Percentiles rank a stretch among this genome's conserved stretches.
phyloP scores from a whole-genome alignment of 306 rosid genomes.

The Gleditsia sinensis region DNA sequence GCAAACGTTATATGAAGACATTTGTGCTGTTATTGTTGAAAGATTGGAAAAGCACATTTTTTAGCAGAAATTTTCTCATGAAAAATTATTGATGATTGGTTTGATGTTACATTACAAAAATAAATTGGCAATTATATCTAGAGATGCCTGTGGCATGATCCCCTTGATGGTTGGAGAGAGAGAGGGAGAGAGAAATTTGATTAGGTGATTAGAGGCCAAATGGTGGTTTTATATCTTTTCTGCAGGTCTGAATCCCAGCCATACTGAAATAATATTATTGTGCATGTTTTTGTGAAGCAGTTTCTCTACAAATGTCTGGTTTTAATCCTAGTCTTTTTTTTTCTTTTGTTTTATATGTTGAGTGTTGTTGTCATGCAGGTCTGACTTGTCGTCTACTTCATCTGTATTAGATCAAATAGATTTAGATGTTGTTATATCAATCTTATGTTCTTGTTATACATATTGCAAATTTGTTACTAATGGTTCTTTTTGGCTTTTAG shows the following conservation, averaged over 20 bases:
- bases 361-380: background rate
- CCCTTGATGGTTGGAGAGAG: background rate
- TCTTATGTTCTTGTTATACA: background rate
- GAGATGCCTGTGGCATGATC: background rate
- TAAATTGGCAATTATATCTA: background rate
- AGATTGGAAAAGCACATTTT: conserved; percentile 1
- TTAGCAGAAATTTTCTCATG: background rate
- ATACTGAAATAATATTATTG: conserved; percentile 1
- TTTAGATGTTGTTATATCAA: background rate
- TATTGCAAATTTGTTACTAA: conserved; percentile 17
- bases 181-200: background rate
- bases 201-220: background rate
- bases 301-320: background rate
- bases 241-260: conserved; percentile 2
- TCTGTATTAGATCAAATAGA: background rate
- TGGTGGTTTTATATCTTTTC: background rate
- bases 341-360: background rate
- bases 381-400: background rate
- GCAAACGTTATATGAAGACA: background rate
- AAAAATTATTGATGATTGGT: background rate
- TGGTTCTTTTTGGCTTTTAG: conserved; percentile 45
- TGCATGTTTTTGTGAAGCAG: background rate
- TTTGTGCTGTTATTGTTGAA: conserved; percentile 23
- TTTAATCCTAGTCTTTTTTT: background rate
- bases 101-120: background rate